Evolutionary conservation across 2,329 filamentous ascomycete genomes (phyloP), one percentile per base, ranked within the genome.

Genomic region (Aspergillus neoniger): DNA sequence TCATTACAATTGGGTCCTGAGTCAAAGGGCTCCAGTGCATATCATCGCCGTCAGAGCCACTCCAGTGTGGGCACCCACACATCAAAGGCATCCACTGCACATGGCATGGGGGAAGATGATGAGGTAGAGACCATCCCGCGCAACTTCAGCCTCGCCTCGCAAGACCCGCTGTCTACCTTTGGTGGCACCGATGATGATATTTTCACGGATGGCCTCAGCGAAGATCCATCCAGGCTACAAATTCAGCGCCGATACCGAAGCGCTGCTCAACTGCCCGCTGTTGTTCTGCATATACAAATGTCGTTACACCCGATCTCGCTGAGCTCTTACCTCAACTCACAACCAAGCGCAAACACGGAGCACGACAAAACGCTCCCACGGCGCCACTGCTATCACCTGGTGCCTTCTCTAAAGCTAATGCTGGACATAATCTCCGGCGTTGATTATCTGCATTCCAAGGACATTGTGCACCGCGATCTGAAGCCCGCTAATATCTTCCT

Each of bases 401-500:
- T 82, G 32, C 80, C 86, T 0, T 84, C 86, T 0, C 69, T 88
- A 2, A 78, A 79, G 32, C 76, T 90, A 1, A 77, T 90, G n/a
- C 73, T 83, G 12, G 81, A 81, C 1, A 83, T 90, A 30, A 74
- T 89, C 1, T 83, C 86, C 8, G 88, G 87, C 1, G 82, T 90
- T 3, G 81, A 87, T 59, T 89, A 90, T 66, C 79, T 90, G 2
- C 88, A 90, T 66, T 74, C 78, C 0, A 80, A 85, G 60, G 80
- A 81, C 5, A 83, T 90, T 51, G 81, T 89, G 0, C 88, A 90
- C 67, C 84, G 87, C 9, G 88, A 90, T 67, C 77, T 90, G 21
- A 90, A 90, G 67, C 88, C 88, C 0, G 85, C 83, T 3, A 90
- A 90, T 65, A 84, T 90, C 28, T 89, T 90, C 72, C 76, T 90